Evolutionary conservation across 2,329 filamentous ascomycete species (phyloP), one percentile per base, ranked within the genome.

Genomic region (Microdochium bolleyi): DNA sequence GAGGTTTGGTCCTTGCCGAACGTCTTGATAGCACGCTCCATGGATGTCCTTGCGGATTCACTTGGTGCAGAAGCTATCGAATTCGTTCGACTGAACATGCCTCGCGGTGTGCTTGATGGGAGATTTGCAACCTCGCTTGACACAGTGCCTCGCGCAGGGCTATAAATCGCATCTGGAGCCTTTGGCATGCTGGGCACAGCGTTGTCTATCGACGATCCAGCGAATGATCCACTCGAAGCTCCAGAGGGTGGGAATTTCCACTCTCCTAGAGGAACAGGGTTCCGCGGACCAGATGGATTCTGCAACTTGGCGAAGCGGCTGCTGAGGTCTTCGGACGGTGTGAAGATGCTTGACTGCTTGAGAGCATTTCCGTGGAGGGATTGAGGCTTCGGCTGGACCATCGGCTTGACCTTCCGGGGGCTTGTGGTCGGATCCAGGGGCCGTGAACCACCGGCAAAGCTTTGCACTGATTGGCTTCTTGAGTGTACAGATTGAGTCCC

Each of bases 151-250:
- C 87, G 78, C 1, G 85, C 85, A n/a, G 88, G 88, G 60, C 84
- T 90, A 62, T 91, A 92, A 3, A 88, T 88, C 8, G 88, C 85
- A 61, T 85, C 85, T 1, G 88, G 88, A 48, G 85, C 70, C 64
- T 87, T 87, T 11, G 87, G 87, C 62, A 90, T 71, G 16, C 74
- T 74, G 11, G 79, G 75, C 8, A 80, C 65, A n/a, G 77, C 64
- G 24, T 73, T 79, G 49, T 80, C 72, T 1, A 83, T 60, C 2
- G 74, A 72, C 10, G 80, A 63, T 50, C 73, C 73, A 46, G 41
- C 41, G 13, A 46, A 46, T 21, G 41, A 22, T 5, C 41, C 41
- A 19, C 13, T 46, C 22, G 41, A 7, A 24, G 41, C 3, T 8
- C 41, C 41, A 22, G 19, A 21, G 22, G 41, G 16, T 3, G 41